Base-by-base conservation (phyloP, 768 basidiomycete species). In the Pholiota conissans region DNA sequence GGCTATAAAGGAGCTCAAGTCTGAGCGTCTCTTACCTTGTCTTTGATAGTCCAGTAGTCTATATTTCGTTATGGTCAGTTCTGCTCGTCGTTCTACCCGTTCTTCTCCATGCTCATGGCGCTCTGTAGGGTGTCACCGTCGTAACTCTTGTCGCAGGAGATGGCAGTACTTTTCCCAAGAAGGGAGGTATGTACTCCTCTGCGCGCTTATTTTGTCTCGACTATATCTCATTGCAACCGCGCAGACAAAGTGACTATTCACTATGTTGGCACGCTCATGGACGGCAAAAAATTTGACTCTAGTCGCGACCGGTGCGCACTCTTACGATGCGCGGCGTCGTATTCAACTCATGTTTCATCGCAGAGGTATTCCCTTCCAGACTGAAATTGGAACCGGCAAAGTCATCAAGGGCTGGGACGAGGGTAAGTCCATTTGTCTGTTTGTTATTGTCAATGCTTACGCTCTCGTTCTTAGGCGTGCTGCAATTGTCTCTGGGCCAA, bases 341-440 rank as follows among this genome's bases (percentile, higher is more conserved):
- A 42, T 11, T n/a, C 7, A 7, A 51, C 18, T 52, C 26, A 58
- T 35, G 37, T 35, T 55, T 39, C 56, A 53, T 49, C 57, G 24
- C 69, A 91, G 91, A 35, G 75, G 76, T 0, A 2, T 3, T 0
- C 82, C 90, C 1, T 93, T 94, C 69, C 64, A 72, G 60, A 91
- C 89, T 3, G 67, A 82, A 67, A 93, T 93, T 61, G 91, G 93
- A 45, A 76, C 84, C 18, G 89, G 90, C 7, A 85, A 87, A 67
- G 93, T 95, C 47, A 94, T 95, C 74, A 88, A 79, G 67, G 91
- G 93, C 28, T 95, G 92, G 93, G 93, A 94, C 66, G 90, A 93
- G 71, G 93, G 93, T 87, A 62, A 64, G 80, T 73, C 32, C 26
- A 7, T 51, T 27, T 40, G 47, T 13, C 32, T 46, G n/a, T 24